Evolutionary conservation across 768 basidiomycete species (phyloP), one percentile per base, ranked within the genome.

Genomic region (Auricularia heimuer): DNA sequence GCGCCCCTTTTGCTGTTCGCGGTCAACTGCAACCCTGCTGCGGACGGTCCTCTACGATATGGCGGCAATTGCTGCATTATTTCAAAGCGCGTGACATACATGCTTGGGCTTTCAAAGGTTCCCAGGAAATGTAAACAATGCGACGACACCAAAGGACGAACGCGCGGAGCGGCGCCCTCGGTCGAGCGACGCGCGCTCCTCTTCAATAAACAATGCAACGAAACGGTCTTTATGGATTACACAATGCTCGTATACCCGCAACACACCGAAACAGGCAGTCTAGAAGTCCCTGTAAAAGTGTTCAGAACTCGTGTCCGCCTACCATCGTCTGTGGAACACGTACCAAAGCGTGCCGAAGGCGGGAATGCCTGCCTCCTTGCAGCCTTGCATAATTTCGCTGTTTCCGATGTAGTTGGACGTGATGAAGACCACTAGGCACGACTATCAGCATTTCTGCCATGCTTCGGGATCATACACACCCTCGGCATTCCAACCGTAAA

Each of bases 361-460:
- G 51, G 86, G 86, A 69, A 87, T 87, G 33, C 83, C 84, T 62
- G 81, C 82, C 68, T 81, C 80, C 73, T 86, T 89, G 77, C 85
- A 90, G 24, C 88, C 89, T 72, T 87, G 79, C 82, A 89, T 90
- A 66, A 92, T 86, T 70, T 92, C 89, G 14, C 81, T 78, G 73
- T 92, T 91, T 35, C 89, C 89, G 47, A 84, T 80, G 69, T 82
- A 87, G 76, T 92, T 92, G n/a, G 89, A 90, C 7, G 89, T 92
- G 73, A 92, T 88, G 75, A 92, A 89, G 34, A 91, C 85, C 56
- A 92, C 85, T 85, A 21, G 33, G 62, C 65, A 36, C 64, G 14
- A n/a, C 34, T 33, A 63, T 61, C 44, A 10, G 62, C 10, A 21
- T 18, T 44, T 33, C 24, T 61, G 10, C 12, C 16, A 61, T 7